These are phyloP conservation scores for Schizosaccharomyces japonicus DNA, from an alignment of 805 yeast genomes.

Conservation along the genomic window DNA sequence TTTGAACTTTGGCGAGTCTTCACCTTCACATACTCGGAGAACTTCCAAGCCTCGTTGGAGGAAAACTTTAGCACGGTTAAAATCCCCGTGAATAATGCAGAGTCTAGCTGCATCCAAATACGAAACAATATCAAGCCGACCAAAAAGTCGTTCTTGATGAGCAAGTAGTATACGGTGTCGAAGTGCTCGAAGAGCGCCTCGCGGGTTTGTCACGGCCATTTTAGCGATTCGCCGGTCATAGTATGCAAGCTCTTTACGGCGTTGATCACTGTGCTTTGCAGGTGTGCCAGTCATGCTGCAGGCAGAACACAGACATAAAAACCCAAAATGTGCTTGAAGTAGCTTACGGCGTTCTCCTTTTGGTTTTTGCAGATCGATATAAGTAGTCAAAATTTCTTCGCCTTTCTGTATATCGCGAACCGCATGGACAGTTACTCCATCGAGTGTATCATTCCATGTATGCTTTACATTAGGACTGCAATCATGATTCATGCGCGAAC, in stretches of 20 bases:
- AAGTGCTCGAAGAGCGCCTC: background rate
- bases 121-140: background rate
- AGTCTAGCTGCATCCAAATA: background rate
- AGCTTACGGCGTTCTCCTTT: background rate
- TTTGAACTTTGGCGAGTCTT: background rate
- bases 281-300: background rate
- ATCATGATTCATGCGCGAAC: conserved; percentile 3
- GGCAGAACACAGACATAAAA: background rate
- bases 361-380: background rate
- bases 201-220: background rate
- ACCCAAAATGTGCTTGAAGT: background rate
- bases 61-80: background rate
- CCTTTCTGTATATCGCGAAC: background rate
- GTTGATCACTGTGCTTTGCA: background rate
- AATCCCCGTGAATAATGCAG: background rate
- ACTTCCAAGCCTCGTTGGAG: background rate
- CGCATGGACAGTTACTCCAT: background rate
- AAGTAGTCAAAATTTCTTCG: background rate
- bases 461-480: conserved; percentile 2
- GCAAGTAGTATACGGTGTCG: background rate
- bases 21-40: background rate
- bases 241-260: background rate
- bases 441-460: background rate
- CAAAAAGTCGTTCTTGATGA: background rate
- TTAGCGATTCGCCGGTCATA: background rate